Conservation (phyloP, 495 filamentous ascomycete genomes). For the Aspergillus coremiiformis region DNA sequence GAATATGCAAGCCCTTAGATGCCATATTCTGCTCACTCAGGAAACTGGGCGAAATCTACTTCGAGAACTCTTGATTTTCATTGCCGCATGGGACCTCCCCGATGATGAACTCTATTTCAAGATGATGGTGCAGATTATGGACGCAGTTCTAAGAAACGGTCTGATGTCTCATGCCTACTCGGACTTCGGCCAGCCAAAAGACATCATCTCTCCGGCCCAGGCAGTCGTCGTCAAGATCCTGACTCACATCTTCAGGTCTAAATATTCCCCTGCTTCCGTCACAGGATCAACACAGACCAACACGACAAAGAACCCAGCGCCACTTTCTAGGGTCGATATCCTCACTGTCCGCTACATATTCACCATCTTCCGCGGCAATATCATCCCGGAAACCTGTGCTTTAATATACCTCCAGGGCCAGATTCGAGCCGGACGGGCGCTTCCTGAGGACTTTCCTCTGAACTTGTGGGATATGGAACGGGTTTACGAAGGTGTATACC, state of each 20-base stretch:
- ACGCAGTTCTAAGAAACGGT: slow-evolving; percentile 78
- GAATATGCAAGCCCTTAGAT: slow-evolving; percentile 78
- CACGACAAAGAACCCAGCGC: slow-evolving; percentile 27
- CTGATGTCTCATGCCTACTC: slow-evolving; percentile 86
- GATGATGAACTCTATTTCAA: slow-evolving; percentile 91
- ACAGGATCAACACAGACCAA: slow-evolving; percentile 34
- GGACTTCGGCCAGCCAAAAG: slow-evolving; percentile 83
- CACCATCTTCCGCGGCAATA: slow-evolving; percentile 81
- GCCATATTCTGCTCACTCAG: slow-evolving; percentile 78
- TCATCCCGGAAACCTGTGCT: slow-evolving; percentile 87
- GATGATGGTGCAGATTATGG: slow-evolving; percentile 91
- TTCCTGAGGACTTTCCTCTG: slow-evolving; percentile 78
- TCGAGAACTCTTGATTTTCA: slow-evolving; percentile 86
- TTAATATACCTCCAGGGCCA: slow-evolving; percentile 89
- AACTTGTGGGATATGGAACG: slow-evolving; percentile 97
- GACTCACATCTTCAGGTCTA: slow-evolving; percentile 77
- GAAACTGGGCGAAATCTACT: slow-evolving; percentile 82
- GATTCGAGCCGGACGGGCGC: slow-evolving; percentile 58
- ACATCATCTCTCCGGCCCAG: slow-evolving; percentile 91
- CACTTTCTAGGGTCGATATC: slow-evolving; percentile 50
- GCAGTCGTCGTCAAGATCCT: slow-evolving; percentile 85
- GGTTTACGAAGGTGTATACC: slow-evolving; percentile 79
- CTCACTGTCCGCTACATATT: slow-evolving; percentile 82
- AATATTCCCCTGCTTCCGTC: slow-evolving; percentile 48
- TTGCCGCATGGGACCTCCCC: slow-evolving; percentile 89